phyloP scores from a whole-genome alignment of 257 asterid species.

The Primulina eburnea region DNA sequence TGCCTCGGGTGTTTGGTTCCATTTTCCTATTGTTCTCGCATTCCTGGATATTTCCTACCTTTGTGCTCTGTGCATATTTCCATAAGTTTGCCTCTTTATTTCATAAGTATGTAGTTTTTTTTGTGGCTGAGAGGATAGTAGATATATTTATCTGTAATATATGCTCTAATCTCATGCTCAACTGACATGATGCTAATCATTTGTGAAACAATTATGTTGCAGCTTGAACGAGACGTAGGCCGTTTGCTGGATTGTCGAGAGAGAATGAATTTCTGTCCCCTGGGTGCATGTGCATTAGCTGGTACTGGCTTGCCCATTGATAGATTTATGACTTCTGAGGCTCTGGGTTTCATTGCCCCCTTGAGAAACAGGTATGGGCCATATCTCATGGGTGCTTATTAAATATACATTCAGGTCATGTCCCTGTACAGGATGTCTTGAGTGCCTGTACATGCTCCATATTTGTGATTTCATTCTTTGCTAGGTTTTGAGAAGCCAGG shows the following conservation, averaged over 20 bases:
- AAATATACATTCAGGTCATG: background rate
- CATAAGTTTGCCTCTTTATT: background rate
- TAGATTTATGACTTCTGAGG: slow-evolving; percentile 91
- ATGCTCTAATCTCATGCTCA: slow-evolving; percentile 1
- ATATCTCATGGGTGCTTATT: background rate
- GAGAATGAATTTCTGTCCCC: slow-evolving; percentile 82
- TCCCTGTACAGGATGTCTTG: background rate
- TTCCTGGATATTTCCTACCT: background rate
- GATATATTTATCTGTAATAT: slow-evolving; percentile 3
- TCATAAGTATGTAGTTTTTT: background rate
- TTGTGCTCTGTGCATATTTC: background rate
- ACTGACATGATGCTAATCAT: slow-evolving; percentile 18
- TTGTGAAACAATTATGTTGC: slow-evolving; percentile 28
- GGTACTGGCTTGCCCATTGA: slow-evolving; percentile 99
- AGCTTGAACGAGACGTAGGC: slow-evolving; percentile 95
- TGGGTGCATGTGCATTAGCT: slow-evolving; percentile 99
- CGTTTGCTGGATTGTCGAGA: slow-evolving; percentile 80
- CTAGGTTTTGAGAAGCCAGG: too few relatives aligned
- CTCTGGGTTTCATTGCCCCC: slow-evolving; percentile 89
- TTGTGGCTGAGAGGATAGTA: slow-evolving; percentile 15
- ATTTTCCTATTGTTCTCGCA: background rate
- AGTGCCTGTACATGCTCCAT: background rate
- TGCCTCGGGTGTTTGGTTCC: background rate
- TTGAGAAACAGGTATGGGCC: slow-evolving; percentile 79
- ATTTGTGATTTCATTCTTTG: too few relatives aligned